phyloP scores from a whole-genome alignment of 2,329 filamentous ascomycete genomes.

The Fusarium metavorans region DNA sequence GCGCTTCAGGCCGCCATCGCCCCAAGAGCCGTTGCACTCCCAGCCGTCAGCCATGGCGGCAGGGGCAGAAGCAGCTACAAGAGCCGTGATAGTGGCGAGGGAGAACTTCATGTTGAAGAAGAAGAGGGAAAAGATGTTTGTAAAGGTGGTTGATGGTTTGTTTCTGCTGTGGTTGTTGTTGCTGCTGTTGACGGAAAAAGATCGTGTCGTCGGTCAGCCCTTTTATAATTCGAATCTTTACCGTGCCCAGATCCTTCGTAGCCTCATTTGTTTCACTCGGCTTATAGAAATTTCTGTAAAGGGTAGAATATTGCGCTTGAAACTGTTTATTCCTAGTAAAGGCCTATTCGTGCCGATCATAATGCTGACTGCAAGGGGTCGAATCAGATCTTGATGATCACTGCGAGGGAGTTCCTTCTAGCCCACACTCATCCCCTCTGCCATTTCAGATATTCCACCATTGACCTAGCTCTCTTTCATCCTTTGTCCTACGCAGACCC shows the following conservation, averaged over 20 bases:
- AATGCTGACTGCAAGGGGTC: neutral
- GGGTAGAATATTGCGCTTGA: neutral
- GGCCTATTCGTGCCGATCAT: neutral
- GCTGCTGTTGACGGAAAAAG: neutral
- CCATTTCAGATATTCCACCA: neutral
- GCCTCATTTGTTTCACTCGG: neutral
- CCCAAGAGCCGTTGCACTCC: neutral
- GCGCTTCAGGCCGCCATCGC: neutral
- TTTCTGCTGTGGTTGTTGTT: neutral
- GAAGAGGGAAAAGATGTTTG: neutral
- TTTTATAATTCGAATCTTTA: neutral
- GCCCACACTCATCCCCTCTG: fast-evolving
- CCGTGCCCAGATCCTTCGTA: too few species aligned
- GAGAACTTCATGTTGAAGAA: neutral
- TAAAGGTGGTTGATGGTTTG: neutral
- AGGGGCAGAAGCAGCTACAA: neutral
- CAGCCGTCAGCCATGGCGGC: neutral
- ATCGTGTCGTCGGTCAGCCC: neutral
- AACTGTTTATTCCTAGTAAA: neutral
- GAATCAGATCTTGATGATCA: neutral
- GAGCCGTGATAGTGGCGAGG: neutral
- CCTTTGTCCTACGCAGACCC: neutral
- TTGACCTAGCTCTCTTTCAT: neutral
- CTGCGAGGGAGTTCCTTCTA: neutral
- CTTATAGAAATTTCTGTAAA: neutral